Conservation (phyloP, 768 basidiomycete species). For the Rhodotorula graminis region DNA sequence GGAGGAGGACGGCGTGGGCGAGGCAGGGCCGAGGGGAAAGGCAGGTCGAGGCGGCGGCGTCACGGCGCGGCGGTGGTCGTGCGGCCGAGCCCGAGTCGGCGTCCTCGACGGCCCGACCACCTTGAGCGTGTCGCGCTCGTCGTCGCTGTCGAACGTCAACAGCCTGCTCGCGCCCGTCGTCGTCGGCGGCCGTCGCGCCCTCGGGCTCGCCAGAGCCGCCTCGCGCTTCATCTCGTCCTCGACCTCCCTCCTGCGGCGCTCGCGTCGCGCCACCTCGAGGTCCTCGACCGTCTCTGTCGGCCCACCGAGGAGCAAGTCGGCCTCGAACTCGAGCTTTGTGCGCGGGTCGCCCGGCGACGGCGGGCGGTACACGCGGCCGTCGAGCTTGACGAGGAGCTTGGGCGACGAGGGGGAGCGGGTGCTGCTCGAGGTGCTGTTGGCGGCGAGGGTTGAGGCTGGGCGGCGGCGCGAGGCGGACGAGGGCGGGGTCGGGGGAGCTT, state of each 20-base stretch:
- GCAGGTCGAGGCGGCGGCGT: slow-evolving; percentile 9
- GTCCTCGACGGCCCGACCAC: background rate
- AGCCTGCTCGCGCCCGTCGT: background rate
- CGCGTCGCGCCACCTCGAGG: background rate
- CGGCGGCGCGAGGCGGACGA: slow-evolving; percentile 1
- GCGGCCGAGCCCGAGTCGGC: background rate
- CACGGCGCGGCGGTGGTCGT: background rate
- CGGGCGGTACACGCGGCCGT: slow-evolving; percentile 35
- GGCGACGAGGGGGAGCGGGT: background rate
- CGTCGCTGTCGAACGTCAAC: slow-evolving; percentile 6
- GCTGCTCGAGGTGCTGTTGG: background rate
- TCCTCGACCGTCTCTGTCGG: slow-evolving; percentile 33
- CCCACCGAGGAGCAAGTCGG: slow-evolving; percentile 25
- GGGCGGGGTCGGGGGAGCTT: slow-evolving; percentile 18
- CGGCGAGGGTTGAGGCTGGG: background rate
- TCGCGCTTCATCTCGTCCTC: slow-evolving; percentile 19
- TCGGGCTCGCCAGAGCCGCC: background rate
- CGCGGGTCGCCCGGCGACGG: slow-evolving; percentile 14
- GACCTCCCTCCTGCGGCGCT: slow-evolving; percentile 13
- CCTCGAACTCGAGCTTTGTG: slow-evolving; percentile 10
- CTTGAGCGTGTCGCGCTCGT: background rate
- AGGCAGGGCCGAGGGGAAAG: background rate
- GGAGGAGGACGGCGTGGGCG: background rate
- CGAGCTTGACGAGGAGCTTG: slow-evolving; percentile 27
- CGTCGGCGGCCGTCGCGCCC: background rate